These are phyloP conservation scores for Coprinopsis marcescibilis DNA, from an alignment of 768 basidiomycete species.

Conservation along the genomic window DNA sequence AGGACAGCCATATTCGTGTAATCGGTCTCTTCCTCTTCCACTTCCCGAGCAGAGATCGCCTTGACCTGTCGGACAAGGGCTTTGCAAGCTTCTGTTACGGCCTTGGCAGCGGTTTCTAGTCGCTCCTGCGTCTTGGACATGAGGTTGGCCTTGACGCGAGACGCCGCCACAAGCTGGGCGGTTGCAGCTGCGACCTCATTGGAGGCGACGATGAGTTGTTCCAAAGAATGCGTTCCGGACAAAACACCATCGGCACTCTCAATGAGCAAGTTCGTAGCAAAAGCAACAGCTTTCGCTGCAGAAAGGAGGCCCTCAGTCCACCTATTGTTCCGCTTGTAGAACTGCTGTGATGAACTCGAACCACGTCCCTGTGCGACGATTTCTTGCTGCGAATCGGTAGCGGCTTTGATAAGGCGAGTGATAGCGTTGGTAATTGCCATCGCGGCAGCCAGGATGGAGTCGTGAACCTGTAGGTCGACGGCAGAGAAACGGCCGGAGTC, in stretches of 20 bases:
- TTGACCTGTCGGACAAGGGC: constrained; percentile 96
- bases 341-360: constrained; percentile 87
- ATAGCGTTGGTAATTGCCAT: constrained; percentile 96
- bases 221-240: constrained; percentile 92
- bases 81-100: constrained; percentile 95
- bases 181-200: constrained; percentile 98
- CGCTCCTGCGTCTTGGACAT: constrained; percentile 99
- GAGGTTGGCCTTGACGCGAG: constrained; percentile 94
- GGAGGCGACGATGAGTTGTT: constrained; percentile 99
- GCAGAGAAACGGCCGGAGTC: constrained; percentile 85
- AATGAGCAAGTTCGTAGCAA: constrained; percentile 91
- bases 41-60: constrained; percentile 82
- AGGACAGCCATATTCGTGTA: constrained; percentile 90
- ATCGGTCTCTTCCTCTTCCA: constrained; percentile 73
- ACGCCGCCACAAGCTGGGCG: constrained; percentile 97
- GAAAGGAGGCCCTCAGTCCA: constrained; percentile 99
- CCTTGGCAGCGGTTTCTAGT: constrained; percentile 93
- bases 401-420: constrained; percentile 89
- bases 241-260: constrained; percentile 97
- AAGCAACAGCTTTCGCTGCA: constrained; percentile 96
- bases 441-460: constrained; percentile 90
- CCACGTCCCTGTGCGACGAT: constrained; percentile 95
- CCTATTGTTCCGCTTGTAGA: constrained; percentile 99
- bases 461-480: constrained; percentile 94
- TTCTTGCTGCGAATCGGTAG: constrained; percentile 97